Evolutionary conservation across 345 rosid species (phyloP), one percentile per base, ranked within the genome.

Genomic region (Combretum micranthum): DNA sequence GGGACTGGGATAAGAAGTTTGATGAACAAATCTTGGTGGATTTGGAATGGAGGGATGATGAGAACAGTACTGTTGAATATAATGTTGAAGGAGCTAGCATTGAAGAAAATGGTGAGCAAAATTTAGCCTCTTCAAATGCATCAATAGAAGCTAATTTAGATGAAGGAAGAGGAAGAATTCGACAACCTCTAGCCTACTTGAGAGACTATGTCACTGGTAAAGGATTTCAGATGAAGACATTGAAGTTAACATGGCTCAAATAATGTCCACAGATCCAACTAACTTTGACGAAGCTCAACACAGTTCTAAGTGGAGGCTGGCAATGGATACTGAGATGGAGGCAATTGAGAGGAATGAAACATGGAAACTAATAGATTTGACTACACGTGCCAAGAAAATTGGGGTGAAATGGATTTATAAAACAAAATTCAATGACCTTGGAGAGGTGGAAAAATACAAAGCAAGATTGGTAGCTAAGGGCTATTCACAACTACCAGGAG

Each of bases 71-170:
- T 8, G 14, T 44, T 44, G 48, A 45, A 45, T 13, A 5, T 2
- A 25, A 20, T 0, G 10, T 0, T 2, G 1, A 18, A 13, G 47
- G 21, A 18, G 13, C 6, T 18, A 12, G 0, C 0, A 0, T 0
- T 13, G 0, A 0, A 13, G 43, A 20, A 19, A 16, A 17, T 18
- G 21, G 17, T 18, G 20, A 42, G n/a, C n/a, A n/a, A n/a, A n/a
- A n/a, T n/a, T n/a, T n/a, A n/a, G n/a, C n/a, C n/a, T n/a, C n/a
- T n/a, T n/a, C n/a, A n/a, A n/a, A n/a, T n/a, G n/a, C n/a, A n/a
- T n/a, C n/a, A 5, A 5, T 25, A 25, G 26, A 5, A 25, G 26
- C 2, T 2, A 25, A 2, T 25, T 5, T 2, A 2, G 26, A 25
- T 25, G 26, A 25, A 5, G 26, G 26, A 25, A 5, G 2, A 2